These are phyloP conservation scores for Camillea tinctor DNA, from an alignment of 2,329 filamentous ascomycete species.

Conservation along the genomic window DNA sequence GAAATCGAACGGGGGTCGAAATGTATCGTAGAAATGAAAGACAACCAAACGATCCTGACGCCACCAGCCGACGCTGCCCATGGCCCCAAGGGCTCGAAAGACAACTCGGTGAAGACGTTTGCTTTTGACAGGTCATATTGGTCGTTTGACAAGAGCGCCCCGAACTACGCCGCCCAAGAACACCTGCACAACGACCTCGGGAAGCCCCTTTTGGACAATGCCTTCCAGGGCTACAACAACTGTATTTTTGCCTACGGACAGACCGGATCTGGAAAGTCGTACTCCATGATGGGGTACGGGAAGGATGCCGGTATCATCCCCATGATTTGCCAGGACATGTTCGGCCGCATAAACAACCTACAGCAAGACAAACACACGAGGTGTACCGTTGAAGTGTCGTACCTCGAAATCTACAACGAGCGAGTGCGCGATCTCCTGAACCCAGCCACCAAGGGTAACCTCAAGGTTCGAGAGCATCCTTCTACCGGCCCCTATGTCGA, in stretches of 20 bases:
- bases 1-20: slow-evolving; percentile 88
- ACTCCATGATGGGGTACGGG: slow-evolving; percentile 99
- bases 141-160: slow-evolving; percentile 84
- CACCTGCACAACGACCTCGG: slow-evolving; percentile 87
- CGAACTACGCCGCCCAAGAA: slow-evolving; percentile 85
- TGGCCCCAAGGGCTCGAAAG: slow-evolving; percentile 65
- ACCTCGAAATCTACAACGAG: slow-evolving; percentile 99
- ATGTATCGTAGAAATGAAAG: slow-evolving; percentile 98
- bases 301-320: slow-evolving; percentile 95
- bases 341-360: slow-evolving; percentile 74
- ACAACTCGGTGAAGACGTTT: slow-evolving; percentile 76
- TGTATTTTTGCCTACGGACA: slow-evolving; percentile 99
- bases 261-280: slow-evolving; percentile 97
- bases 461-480: slow-evolving; percentile 96
- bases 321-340: slow-evolving; percentile 97
- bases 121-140: slow-evolving; percentile 98
- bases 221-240: slow-evolving; percentile 98
- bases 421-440: slow-evolving; percentile 93
- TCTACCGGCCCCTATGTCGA: slow-evolving; percentile 98
- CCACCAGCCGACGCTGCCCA: slow-evolving; percentile 64
- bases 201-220: slow-evolving; percentile 90
- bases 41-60: slow-evolving; percentile 80
- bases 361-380: slow-evolving; percentile 72
- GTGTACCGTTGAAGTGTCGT: slow-evolving; percentile 96
- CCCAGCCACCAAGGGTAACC: slow-evolving; percentile 89